Conservation (phyloP, 495 filamentous ascomycete genomes). For the Melanomma pulvis-pyrius region DNA sequence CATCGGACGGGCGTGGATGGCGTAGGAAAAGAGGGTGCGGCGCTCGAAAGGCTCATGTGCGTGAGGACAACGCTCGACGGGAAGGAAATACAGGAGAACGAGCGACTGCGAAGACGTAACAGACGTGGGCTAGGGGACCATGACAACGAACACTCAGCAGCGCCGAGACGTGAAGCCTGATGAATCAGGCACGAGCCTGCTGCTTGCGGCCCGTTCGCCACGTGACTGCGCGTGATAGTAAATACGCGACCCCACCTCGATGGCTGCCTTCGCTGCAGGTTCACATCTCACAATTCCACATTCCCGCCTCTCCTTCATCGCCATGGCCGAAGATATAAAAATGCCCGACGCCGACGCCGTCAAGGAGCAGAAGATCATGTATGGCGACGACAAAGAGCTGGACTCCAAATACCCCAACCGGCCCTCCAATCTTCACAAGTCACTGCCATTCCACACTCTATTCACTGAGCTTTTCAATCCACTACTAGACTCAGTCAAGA, state of each 20-base stretch:
- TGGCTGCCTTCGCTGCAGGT: slow-evolving; percentile 6
- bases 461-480: slow-evolving; percentile 82
- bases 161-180: slow-evolving; percentile 8
- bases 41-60: not conserved
- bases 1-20: slow-evolving; percentile 31
- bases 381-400: slow-evolving; percentile 58
- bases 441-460: slow-evolving; percentile 81
- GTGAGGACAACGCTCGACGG: not conserved
- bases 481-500: slow-evolving; percentile 80
- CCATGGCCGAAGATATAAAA: slow-evolving; percentile 39
- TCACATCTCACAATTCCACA: not conserved
- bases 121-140: not conserved
- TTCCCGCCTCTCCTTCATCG: not conserved
- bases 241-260: not conserved
- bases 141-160: not conserved
- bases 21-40: not conserved
- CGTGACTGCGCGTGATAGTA: not conserved
- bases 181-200: not conserved
- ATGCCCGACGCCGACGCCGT: slow-evolving; percentile 46
- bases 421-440: slow-evolving; percentile 75
- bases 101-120: not conserved
- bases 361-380: slow-evolving; percentile 46
- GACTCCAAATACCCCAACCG: slow-evolving; percentile 81
- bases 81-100: slow-evolving; percentile 5
- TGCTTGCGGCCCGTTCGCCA: not conserved